phyloP scores from a whole-genome alignment of 1,284 basidiomycete species.

The Malassezia japonica region DNA sequence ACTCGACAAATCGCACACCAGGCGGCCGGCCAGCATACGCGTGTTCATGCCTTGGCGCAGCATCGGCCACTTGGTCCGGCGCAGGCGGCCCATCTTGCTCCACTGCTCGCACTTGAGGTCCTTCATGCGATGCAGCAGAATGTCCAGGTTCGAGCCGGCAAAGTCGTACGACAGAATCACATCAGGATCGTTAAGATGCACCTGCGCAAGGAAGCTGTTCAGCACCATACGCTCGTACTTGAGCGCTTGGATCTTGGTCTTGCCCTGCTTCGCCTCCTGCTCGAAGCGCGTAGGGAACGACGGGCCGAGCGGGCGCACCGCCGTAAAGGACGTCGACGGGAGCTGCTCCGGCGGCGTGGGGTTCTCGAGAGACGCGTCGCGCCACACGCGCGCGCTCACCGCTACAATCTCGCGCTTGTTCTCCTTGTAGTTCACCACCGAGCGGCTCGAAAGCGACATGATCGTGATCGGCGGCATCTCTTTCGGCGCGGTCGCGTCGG shows the following conservation, averaged over 20 bases:
- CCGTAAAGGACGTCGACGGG: conserved; percentile 72
- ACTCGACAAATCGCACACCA: conserved; percentile 84
- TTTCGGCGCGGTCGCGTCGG: conserved; percentile 62
- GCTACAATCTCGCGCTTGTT: conserved; percentile 91
- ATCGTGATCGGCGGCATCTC: conserved; percentile 82
- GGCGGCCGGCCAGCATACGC: conserved; percentile 70
- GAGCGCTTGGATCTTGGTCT: conserved; percentile 65
- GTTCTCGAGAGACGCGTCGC: conserved; percentile 51
- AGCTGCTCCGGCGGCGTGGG: conserved; percentile 53
- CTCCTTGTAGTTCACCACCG: conserved; percentile 84
- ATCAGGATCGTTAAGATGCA: conserved; percentile 84
- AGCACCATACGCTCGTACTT: conserved; percentile 69
- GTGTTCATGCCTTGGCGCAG: conserved; percentile 67
- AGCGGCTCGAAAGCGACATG: conserved; percentile 78
- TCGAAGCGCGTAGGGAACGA: conserved; percentile 81
- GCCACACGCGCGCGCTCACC: conserved; percentile 74
- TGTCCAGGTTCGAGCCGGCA: conserved; percentile 78
- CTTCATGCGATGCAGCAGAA: conserved; percentile 80
- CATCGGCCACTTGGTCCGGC: conserved; percentile 70
- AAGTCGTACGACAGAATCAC: conserved; percentile 92
- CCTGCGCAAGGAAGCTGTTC: conserved; percentile 68
- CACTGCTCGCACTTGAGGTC: conserved; percentile 67
- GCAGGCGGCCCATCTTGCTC: conserved; percentile 86
- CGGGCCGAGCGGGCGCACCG: conserved; percentile 78
- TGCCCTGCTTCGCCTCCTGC: conserved; percentile 47